Evolutionary conservation across 2,329 filamentous ascomycete genomes (phyloP).

Genomic region (Paramyrothecium sp.): DNA sequence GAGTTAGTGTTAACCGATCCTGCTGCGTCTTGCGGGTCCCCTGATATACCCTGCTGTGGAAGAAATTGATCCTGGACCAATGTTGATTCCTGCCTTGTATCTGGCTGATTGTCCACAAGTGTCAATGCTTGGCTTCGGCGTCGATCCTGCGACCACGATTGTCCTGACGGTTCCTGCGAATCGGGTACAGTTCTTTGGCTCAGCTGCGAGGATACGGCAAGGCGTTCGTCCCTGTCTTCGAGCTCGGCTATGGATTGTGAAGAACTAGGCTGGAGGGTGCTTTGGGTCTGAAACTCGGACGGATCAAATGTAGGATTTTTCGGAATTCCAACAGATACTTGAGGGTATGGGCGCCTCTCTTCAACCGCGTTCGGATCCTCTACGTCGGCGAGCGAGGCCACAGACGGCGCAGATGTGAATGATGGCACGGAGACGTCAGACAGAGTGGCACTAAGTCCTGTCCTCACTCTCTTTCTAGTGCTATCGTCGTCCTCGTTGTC

Average conservation of each 20-base stretch:
- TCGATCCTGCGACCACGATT: slow-evolving; percentile 14
- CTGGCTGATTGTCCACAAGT: background rate
- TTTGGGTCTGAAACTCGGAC: slow-evolving; percentile 30
- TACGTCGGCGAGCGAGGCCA: slow-evolving; percentile 6
- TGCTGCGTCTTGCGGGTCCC: background rate
- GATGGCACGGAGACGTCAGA: slow-evolving; percentile 28
- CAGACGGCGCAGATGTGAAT: slow-evolving; percentile 22
- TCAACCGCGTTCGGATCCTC: slow-evolving; percentile 11
- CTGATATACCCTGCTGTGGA: background rate
- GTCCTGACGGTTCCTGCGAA: slow-evolving; percentile 36
- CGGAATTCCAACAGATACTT: slow-evolving; percentile 23
- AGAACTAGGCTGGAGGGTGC: slow-evolving; percentile 18
- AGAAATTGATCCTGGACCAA: too few species aligned
- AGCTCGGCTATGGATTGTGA: slow-evolving; percentile 32
- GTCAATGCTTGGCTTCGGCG: background rate
- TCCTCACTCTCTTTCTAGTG: slow-evolving; percentile 17
- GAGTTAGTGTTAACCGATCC: background rate
- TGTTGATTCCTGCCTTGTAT: background rate
- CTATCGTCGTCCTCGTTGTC: slow-evolving; percentile 10
- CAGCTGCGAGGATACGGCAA: slow-evolving; percentile 25
- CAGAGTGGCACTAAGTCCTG: slow-evolving; percentile 16
- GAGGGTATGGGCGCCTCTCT: background rate
- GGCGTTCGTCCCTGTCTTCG: slow-evolving; percentile 30
- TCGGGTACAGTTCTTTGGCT: slow-evolving; percentile 41
- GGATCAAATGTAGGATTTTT: slow-evolving; percentile 29